phyloP scores from a whole-genome alignment of 139 green algal genomes.

The Klebsormidium nitens region DNA sequence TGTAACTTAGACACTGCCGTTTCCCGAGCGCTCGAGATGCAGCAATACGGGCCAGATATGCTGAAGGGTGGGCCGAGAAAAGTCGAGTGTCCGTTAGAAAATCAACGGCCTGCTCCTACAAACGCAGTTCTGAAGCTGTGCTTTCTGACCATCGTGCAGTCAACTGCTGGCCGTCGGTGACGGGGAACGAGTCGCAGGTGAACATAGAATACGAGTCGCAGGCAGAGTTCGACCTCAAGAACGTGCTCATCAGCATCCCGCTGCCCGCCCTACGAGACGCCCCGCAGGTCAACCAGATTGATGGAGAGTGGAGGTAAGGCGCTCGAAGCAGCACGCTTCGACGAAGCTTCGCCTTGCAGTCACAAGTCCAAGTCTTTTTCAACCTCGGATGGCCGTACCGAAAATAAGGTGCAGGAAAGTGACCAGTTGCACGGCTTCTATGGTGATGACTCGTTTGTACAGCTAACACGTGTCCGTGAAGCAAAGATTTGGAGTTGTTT shows the following conservation, averaged over 20 bases:
- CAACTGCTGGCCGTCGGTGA: slow-evolving; percentile 93
- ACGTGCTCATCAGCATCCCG: slow-evolving; percentile 88
- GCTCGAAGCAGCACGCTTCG: neutral
- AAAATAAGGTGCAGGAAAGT: neutral
- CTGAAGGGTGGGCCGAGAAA: no score
- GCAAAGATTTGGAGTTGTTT: neutral
- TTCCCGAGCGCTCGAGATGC: no score
- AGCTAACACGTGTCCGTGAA: neutral
- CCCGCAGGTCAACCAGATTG: slow-evolving; percentile 62
- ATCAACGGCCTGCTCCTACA: neutral
- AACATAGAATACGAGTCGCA: slow-evolving; percentile 97
- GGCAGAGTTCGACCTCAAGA: slow-evolving; percentile 77
- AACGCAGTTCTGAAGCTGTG: neutral
- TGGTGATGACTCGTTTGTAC: neutral
- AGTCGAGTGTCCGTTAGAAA: neutral
- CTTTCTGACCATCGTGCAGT: slow-evolving; percentile 70
- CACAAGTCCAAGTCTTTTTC: slow-evolving; percentile 6
- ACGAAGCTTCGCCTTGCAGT: slow-evolving; percentile 34
- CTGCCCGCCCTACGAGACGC: slow-evolving; percentile 52
- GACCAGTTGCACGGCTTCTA: neutral
- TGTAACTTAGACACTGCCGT: no score
- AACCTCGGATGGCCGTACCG: neutral
- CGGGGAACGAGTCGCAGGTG: slow-evolving; percentile 80
- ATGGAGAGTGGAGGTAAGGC: slow-evolving; percentile 35
- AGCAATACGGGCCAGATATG: no score